Evolutionary conservation across 1,139 yeast genomes (phyloP).

Genomic region (Hemisphaericaspora xylofermentans): DNA sequence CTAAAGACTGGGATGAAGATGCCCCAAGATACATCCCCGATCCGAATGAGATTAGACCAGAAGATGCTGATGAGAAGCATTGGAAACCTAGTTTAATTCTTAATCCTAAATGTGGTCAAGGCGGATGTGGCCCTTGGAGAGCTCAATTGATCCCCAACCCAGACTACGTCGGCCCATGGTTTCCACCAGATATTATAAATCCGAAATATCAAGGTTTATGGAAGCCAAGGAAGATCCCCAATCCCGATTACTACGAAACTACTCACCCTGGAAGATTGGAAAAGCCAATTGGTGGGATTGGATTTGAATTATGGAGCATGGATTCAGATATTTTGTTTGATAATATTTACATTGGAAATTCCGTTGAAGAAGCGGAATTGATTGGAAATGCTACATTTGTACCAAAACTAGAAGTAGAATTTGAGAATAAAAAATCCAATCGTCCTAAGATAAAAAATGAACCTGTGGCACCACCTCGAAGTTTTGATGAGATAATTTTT

Average conservation of each 20-base stretch:
- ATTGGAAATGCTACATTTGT: conserved; percentile 76
- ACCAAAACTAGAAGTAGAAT: conserved; percentile 62
- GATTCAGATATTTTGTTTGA: conserved; percentile 72
- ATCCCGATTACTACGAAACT: conserved; percentile 70
- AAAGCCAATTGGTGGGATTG: conserved; percentile 74
- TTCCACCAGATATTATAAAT: conserved; percentile 62
- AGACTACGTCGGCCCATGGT: conserved; percentile 76
- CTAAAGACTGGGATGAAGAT: conserved; percentile 77
- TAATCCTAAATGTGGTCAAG: conserved; percentile 66
- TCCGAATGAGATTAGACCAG: conserved; percentile 62
- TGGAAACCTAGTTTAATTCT: conserved; percentile 70
- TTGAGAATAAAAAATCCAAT: conserved; percentile 31
- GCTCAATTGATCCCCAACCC: conserved; percentile 69
- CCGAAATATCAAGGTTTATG: conserved; percentile 81
- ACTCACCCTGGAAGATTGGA: conserved; percentile 58
- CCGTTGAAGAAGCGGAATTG: conserved; percentile 74
- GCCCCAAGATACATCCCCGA: conserved; percentile 59
- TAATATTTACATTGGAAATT: conserved; percentile 83
- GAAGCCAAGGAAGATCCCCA: conserved; percentile 64
- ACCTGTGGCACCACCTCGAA: conserved; percentile 43
- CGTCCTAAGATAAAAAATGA: conserved; percentile 39
- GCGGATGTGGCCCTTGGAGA: conserved; percentile 71
- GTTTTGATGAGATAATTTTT: conserved; percentile 37
- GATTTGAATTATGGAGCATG: conserved; percentile 92
- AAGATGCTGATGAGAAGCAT: conserved; percentile 80